Evolutionary conservation across 2,329 filamentous ascomycete species (phyloP).

Genomic region (Byssothecium circinans): DNA sequence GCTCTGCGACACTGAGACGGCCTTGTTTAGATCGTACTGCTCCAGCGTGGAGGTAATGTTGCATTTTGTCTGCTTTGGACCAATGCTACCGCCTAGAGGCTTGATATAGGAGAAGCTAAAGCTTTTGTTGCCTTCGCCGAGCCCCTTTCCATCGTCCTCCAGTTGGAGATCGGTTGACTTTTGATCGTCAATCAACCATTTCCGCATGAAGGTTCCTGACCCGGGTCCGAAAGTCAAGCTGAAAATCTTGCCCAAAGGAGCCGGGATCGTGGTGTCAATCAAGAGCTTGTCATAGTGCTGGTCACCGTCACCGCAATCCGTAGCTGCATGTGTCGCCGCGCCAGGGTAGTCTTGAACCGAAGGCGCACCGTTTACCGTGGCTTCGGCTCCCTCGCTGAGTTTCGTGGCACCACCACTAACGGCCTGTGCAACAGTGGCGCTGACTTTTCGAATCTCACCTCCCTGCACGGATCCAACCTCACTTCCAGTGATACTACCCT

Average conservation of each 20-base stretch:
- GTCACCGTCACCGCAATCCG: slow-evolving; percentile 77
- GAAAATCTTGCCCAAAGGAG: slow-evolving; percentile 90
- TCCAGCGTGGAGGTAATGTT: slow-evolving; percentile 86
- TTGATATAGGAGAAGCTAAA: slow-evolving; percentile 88
- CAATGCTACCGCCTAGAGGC: slow-evolving; percentile 79
- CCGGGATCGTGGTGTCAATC: slow-evolving; percentile 82
- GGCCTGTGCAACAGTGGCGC: slow-evolving; percentile 53
- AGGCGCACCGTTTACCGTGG: slow-evolving; percentile 45
- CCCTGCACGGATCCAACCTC: slow-evolving; percentile 54
- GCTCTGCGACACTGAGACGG: slow-evolving; percentile 76
- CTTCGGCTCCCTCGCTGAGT: slow-evolving; percentile 41
- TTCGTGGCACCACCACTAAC: slow-evolving; percentile 46
- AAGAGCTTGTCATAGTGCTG: slow-evolving; percentile 83
- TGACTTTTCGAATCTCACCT: slow-evolving; percentile 69
- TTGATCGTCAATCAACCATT: slow-evolving; percentile 83
- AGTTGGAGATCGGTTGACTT: slow-evolving; percentile 87
- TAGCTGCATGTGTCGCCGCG: slow-evolving; percentile 76
- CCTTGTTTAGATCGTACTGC: slow-evolving; percentile 80
- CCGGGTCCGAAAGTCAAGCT: slow-evolving; percentile 80
- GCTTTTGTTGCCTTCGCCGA: slow-evolving; percentile 72
- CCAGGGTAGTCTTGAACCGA: slow-evolving; percentile 74
- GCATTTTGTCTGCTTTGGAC: slow-evolving; percentile 93
- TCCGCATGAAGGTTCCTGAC: slow-evolving; percentile 79
- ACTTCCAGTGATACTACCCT: slow-evolving; percentile 58
- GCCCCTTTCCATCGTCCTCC: slow-evolving; percentile 76